phyloP scores from a whole-genome alignment of 805 yeast genomes.

The Candida morakotiae region DNA sequence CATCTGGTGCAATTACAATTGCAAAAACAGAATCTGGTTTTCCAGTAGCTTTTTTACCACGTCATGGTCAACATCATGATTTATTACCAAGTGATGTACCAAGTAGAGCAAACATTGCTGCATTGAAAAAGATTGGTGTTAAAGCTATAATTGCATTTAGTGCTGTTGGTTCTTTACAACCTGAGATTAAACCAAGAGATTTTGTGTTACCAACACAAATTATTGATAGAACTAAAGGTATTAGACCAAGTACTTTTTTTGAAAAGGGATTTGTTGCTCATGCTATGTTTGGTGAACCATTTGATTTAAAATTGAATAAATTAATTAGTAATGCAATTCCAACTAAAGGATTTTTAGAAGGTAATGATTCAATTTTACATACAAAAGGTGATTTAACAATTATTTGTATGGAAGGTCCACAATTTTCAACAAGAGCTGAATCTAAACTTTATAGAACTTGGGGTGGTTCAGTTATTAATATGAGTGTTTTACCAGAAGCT shows the following conservation, averaged over 20 bases:
- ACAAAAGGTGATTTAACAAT: constrained; percentile 77
- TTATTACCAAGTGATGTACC: constrained; percentile 91
- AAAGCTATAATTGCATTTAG: constrained; percentile 86
- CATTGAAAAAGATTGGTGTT: constrained; percentile 83
- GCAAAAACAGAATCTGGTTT: constrained; percentile 73
- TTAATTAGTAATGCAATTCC: constrained; percentile 52
- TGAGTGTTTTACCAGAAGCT: constrained; percentile 97
- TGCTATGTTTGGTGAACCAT: constrained; percentile 96
- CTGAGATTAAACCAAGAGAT: constrained; percentile 87
- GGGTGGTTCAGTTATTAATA: constrained; percentile 95
- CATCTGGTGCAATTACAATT: constrained; percentile 90
- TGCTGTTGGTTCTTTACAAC: constrained; percentile 94
- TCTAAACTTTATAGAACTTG: constrained; percentile 78
- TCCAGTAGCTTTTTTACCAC: constrained; percentile 88
- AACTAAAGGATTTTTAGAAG: constrained; percentile 47
- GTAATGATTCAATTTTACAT: constrained; percentile 52
- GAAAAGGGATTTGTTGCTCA: constrained; percentile 95
- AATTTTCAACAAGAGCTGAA: constrained; percentile 95
- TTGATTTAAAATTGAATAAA: constrained; percentile 68
- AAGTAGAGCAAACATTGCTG: constrained; percentile 90
- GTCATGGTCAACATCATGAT: constrained; percentile 92
- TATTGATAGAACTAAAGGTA: constrained; percentile 95
- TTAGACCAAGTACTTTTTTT: constrained; percentile 84
- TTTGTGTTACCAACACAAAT: constrained; percentile 95
- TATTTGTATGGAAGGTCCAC: constrained; percentile 99